Evolutionary conservation across 345 rosid genomes (phyloP).

Genomic region (Populus nigra): DNA sequence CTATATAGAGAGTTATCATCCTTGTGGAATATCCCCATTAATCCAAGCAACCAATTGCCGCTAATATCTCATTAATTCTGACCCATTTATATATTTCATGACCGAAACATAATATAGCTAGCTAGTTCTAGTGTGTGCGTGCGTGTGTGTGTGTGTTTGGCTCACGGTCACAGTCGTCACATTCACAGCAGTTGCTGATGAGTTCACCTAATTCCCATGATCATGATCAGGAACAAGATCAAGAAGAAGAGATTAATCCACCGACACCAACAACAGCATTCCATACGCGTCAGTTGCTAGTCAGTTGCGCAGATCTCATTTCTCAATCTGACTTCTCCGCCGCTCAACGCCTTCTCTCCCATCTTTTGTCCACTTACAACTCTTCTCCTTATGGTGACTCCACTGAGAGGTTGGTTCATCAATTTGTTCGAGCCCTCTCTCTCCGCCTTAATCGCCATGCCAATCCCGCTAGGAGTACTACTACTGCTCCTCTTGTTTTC

Average conservation of each 20-base stretch:
- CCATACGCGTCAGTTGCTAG: slow-evolving; percentile 69
- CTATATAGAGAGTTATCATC: no score
- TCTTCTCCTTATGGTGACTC: slow-evolving; percentile 86
- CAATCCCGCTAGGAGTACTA: not conserved
- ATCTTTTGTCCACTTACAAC: slow-evolving; percentile 36
- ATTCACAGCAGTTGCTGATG: slow-evolving; percentile 5
- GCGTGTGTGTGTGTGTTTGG: not conserved
- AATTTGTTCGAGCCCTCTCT: slow-evolving; percentile 76
- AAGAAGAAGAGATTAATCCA: slow-evolving; percentile 22
- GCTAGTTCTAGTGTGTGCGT: no score
- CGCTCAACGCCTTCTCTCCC: slow-evolving; percentile 60
- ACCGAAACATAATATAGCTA: no score
- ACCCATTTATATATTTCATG: no score
- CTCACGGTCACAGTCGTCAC: not conserved
- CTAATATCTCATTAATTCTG: no score
- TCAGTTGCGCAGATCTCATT: slow-evolving; percentile 63
- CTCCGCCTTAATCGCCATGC: slow-evolving; percentile 49
- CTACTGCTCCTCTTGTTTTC: slow-evolving; percentile 2
- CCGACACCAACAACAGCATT: slow-evolving; percentile 24
- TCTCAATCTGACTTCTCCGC: slow-evolving; percentile 69
- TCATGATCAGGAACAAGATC: slow-evolving; percentile 8
- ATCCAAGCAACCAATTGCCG: no score
- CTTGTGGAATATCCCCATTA: no score
- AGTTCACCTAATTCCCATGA: slow-evolving; percentile 29
- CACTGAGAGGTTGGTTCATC: slow-evolving; percentile 61